A percentile compares a stretch with the other conserved stretches of the same genome.
These are phyloP conservation scores for Daldinia eschscholtzii DNA, from an alignment of 2,329 filamentous ascomycete genomes.

Conservation along the genomic window DNA sequence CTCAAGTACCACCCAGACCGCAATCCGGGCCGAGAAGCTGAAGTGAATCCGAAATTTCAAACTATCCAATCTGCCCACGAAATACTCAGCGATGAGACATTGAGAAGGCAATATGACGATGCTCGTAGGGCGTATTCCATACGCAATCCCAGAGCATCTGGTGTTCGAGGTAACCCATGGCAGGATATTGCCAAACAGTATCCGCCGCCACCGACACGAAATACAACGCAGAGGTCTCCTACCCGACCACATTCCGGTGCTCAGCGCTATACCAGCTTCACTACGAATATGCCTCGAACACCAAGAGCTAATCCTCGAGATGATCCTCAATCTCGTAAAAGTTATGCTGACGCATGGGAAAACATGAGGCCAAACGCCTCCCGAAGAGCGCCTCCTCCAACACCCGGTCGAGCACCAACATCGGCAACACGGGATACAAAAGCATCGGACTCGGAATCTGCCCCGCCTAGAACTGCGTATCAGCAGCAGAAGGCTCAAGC, in stretches of 20 bases:
- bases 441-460: conserved; percentile 50
- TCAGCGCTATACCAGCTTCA: conserved; percentile 57
- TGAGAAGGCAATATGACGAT: conserved; percentile 67
- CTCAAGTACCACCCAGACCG: conserved; percentile 90
- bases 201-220: conserved; percentile 61
- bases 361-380: conserved; percentile 50
- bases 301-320: conserved; percentile 43
- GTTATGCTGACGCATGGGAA: conserved; percentile 55
- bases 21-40: conserved; percentile 84
- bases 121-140: conserved; percentile 55
- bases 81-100: conserved; percentile 67
- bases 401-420: conserved; percentile 49
- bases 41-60: conserved; percentile 86
- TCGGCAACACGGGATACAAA: conserved; percentile 48
- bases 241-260: conserved; percentile 55
- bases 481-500: conserved; percentile 67
- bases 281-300: conserved; percentile 42
- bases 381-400: conserved; percentile 46
- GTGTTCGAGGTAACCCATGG: conserved; percentile 70
- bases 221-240: conserved; percentile 40
- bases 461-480: conserved; percentile 64
- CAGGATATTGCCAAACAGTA: conserved; percentile 63
- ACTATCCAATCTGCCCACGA: conserved; percentile 89
- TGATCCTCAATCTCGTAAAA: conserved; percentile 47
- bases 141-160: conserved; percentile 64